Evolutionary conservation across 2,329 filamentous ascomycete genomes (phyloP).

Genomic region (Neophaeococcomyces aloes): DNA sequence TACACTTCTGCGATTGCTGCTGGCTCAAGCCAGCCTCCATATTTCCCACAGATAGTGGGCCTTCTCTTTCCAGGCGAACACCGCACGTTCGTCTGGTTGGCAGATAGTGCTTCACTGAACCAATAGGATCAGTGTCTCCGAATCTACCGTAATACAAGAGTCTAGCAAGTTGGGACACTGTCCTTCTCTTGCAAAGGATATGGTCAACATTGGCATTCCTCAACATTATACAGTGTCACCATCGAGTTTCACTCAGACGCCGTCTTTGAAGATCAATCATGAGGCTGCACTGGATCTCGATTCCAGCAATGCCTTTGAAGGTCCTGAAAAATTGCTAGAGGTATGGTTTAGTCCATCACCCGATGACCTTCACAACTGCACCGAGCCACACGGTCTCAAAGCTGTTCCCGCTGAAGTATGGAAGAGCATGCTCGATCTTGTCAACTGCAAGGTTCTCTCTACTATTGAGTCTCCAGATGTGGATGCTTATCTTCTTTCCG

Average conservation of each 20-base stretch:
- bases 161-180: slow-evolving; percentile 11
- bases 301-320: slow-evolving; percentile 93
- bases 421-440: slow-evolving; percentile 94
- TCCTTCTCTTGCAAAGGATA: slow-evolving; percentile 44
- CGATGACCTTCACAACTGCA: slow-evolving; percentile 57
- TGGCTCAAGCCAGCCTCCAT: slow-evolving; percentile 76
- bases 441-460: slow-evolving; percentile 96
- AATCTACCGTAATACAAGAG: slow-evolving; percentile 6
- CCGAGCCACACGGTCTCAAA: slow-evolving; percentile 70
- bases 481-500: slow-evolving; percentile 91
- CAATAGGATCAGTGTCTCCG: slow-evolving; percentile 28
- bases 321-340: slow-evolving; percentile 94
- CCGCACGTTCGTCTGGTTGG: slow-evolving; percentile 93
- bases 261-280: slow-evolving; percentile 92
- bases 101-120: slow-evolving; percentile 84
- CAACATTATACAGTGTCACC: slow-evolving; percentile 73
- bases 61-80: slow-evolving; percentile 93
- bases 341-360: slow-evolving; percentile 91
- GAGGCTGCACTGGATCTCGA: slow-evolving; percentile 87
- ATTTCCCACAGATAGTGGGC: slow-evolving; percentile 62
- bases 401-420: slow-evolving; percentile 71
- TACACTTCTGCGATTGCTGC: slow-evolving; percentile 46
- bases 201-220: slow-evolving; percentile 75
- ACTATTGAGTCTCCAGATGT: slow-evolving; percentile 87
- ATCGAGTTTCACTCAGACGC: slow-evolving; percentile 64